A percentile compares a stretch with the other conserved stretches of the same genome.
These are phyloP conservation scores for Phaeosphaeria sp. DNA, from an alignment of 2,329 filamentous ascomycete species.

Conservation along the genomic window DNA sequence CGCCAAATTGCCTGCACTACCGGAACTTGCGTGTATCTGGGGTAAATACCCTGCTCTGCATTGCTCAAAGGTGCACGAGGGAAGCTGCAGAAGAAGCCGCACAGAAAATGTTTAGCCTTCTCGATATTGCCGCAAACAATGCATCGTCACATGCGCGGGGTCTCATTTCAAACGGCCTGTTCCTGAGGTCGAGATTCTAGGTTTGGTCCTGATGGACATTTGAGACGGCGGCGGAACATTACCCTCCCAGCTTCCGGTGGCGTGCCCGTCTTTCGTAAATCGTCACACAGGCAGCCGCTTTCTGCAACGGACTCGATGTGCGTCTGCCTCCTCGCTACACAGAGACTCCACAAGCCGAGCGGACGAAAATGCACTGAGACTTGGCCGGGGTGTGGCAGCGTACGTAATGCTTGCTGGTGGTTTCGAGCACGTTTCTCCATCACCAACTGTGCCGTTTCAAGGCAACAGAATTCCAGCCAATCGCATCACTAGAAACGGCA, in stretches of 20 bases:
- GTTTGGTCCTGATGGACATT: conserved; percentile 17
- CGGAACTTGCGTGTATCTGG: conserved; percentile 43
- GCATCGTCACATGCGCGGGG: conserved; percentile 26
- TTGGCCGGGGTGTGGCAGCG: conserved; percentile 10
- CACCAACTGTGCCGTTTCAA: conserved; percentile 29
- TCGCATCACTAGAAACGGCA: conserved; percentile 23
- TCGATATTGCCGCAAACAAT: conserved; percentile 20
- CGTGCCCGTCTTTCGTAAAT: conserved; percentile 1
- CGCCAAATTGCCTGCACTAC: conserved; percentile 30
- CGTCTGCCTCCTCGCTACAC: conserved; percentile 12
- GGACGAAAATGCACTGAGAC: conserved; percentile 1
- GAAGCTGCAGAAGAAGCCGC: conserved; percentile 17
- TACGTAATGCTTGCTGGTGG: conserved; percentile 21
- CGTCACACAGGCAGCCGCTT: conserved; percentile 4
- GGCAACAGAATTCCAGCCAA: conserved; percentile 39
- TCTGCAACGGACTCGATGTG: conserved; percentile 16
- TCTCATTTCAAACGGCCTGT: conserved; percentile 23
- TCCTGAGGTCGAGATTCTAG: conserved; percentile 15
- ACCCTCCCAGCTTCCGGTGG: conserved; percentile 6
- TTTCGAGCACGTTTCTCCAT: conserved; percentile 25
- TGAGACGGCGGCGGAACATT: conserved; percentile 14
- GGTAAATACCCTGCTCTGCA: conserved; percentile 31
- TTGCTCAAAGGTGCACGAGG: conserved; percentile 24
- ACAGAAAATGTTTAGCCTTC: conserved; percentile 20
- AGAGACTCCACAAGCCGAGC: conserved; percentile 5